Evolutionary conservation across 352 stramenopile genomes (phyloP), one percentile per base, ranked within the genome.

Genomic region (Phytophthora pseudosyringae): DNA sequence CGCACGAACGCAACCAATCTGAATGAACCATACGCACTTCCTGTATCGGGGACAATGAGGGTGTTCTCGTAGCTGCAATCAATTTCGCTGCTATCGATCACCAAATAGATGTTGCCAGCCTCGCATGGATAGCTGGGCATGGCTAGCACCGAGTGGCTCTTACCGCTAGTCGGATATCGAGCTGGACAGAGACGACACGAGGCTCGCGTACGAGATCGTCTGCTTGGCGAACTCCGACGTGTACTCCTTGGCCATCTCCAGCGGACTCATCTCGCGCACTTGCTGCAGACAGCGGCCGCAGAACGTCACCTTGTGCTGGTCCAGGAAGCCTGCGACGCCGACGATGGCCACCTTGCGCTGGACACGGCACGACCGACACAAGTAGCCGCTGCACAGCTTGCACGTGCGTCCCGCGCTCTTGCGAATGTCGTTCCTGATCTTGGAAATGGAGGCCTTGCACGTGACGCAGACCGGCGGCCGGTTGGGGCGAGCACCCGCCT

Each of bases 311-410:
- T 79, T 76, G 13, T 64, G 62, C 41, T 73, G 67, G 43, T 71
- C 33, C 1, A 79, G 58, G 21, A 75, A 26, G 3, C 61, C 50
- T 21, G 68, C 68, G 1, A 59, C 71, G 1, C 53, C 50, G 5
- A 73, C 43, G 41, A 75, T 75, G 0, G 43, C 65, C 13, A 86
- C 46, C 25, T 74, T 73, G n/a, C 70, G 62, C 35, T 73, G 75
- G 28, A 83, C 64, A 12, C 64, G 57, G 41, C 78, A 86, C 0
- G 69, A 47, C 0, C 67, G 68, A 41, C 78, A 86, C 13, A 86
- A 48, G 16, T 71, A 67, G 4, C 69, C 68, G 11, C 36, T 39
- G 41, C 75, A 86, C 32, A 86, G 39, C 25, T 72, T 71, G 64
- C 74, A 86, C 1, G 62, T 63, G 11, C 40, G 38, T 12, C 46